Evolutionary conservation across 208 protist species (phyloP).

Genomic region (Leishmania mexicana): DNA sequence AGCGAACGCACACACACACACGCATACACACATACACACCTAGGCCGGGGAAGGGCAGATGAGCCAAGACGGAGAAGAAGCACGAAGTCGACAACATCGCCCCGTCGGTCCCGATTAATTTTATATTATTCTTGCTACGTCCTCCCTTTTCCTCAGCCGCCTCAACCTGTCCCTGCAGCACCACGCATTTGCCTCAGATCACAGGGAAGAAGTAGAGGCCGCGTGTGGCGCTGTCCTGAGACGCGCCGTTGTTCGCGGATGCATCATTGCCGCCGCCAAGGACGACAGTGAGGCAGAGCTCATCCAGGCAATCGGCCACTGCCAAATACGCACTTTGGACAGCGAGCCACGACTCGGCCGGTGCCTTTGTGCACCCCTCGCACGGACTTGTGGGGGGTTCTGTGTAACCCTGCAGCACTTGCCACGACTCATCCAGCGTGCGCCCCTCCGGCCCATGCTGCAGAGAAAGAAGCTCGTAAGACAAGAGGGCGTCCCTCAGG

Average conservation of each 20-base stretch:
- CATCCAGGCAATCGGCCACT: conserved; percentile 35
- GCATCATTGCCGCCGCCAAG: conserved; percentile 15
- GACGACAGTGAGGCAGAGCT: conserved; percentile 42
- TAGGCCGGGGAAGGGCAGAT: background rate
- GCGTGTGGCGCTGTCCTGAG: background rate
- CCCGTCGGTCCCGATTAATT: background rate
- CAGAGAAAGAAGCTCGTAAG: conserved; percentile 26
- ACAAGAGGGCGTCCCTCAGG: conserved; percentile 28
- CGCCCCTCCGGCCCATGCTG: conserved; percentile 17
- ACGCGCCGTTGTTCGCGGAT: background rate
- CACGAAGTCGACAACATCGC: background rate
- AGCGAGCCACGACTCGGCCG: conserved; percentile 34
- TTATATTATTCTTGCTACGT: background rate
- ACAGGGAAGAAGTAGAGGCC: conserved; percentile 16
- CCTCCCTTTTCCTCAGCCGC: background rate
- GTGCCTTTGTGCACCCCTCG: background rate
- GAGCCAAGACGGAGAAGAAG: background rate
- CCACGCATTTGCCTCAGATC: conserved; percentile 2
- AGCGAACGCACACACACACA: background rate
- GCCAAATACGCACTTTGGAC: conserved; percentile 37
- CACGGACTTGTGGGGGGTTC: background rate
- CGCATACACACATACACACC: no score
- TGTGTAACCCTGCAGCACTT: conserved; percentile 14
- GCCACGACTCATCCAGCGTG: conserved; percentile 20
- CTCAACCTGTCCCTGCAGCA: background rate